Evolutionary conservation across 805 yeast species (phyloP), one percentile per base, ranked within the genome.

Genomic region (Saturnispora serradocipensis): DNA sequence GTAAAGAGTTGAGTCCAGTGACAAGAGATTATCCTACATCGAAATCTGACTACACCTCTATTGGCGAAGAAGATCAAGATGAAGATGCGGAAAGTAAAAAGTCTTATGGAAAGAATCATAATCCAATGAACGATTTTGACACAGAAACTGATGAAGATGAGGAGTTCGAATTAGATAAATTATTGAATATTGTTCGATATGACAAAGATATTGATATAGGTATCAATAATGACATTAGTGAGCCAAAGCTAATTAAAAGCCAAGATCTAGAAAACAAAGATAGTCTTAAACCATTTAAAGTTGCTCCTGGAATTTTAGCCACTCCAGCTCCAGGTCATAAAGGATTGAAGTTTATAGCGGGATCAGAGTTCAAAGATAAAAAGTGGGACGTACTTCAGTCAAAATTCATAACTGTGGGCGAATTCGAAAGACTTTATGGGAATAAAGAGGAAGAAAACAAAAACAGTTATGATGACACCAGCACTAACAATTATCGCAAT

Each of bases 291-390:
- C 42, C 45, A 20, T 38, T 44, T 8, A 46, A 44, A 28, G 30
- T 49, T 15, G 48, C 27, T 7, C 52, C 52, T 13, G 52, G 52
- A 7, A 30, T 49, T n/a, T 27, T 38, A 16, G 52, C 52, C 10
- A 49, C 52, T 4, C 52, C 52, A 9, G 52, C 52, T 8, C 52
- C 52, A 8, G 52, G 52, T 30, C 61, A 55, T n/a, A 59, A 53
- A 20, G 62, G 64, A 11, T 46, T 66, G 43, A 64, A 61, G 16
- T 66, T 67, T 45, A 67, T 67, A 6, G 54, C 68, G 7, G 69
- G 65, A 13, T 64, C 60, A 22, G 63, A 64, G 5, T 66, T 63
- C 53, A 64, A 57, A 35, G 65, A 60, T 39, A 66, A 64, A 46
- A 54, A 62, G 5, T 67, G 53, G 45, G 70, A 67, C 54, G 61